phyloP scores from a whole-genome alignment of 148 eudicot genomes.

The Rheum nobile region DNA sequence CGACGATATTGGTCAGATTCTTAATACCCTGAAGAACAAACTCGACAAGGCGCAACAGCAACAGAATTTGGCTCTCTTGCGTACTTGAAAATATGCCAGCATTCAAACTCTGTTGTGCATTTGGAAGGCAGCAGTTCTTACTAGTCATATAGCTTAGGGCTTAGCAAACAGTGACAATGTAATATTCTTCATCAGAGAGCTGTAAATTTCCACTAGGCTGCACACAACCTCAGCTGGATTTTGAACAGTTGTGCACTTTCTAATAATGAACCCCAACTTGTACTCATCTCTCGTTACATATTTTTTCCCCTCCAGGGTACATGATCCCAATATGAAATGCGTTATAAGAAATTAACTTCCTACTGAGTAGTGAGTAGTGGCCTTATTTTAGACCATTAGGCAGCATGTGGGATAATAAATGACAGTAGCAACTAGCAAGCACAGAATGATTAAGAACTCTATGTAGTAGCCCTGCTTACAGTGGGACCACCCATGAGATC shows the following conservation, averaged over 20 bases:
- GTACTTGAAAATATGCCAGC: too few species aligned
- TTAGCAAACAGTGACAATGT: background rate
- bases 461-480: too few species aligned
- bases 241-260: background rate
- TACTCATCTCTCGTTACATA: background rate
- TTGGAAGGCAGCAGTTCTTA: background rate
- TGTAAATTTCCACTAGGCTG: constrained; percentile 5
- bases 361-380: too few species aligned
- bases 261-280: background rate
- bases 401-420: background rate
- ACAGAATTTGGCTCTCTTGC: background rate
- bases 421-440: background rate
- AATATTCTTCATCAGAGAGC: background rate
- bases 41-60: background rate
- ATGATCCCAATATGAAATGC: too few species aligned
- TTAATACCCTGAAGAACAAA: background rate
- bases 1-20: background rate
- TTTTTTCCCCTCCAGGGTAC: background rate
- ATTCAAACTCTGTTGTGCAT: too few species aligned
- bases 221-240: background rate
- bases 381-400: background rate
- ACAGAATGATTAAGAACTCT: background rate
- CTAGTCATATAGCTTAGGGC: background rate
- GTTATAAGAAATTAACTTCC: background rate
- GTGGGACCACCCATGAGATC: too few species aligned